A percentile compares a stretch with the other conserved stretches of the same genome.
These are phyloP conservation scores for Tricholoma bakamatsutake DNA, from an alignment of 768 basidiomycete genomes.

Conservation along the genomic window DNA sequence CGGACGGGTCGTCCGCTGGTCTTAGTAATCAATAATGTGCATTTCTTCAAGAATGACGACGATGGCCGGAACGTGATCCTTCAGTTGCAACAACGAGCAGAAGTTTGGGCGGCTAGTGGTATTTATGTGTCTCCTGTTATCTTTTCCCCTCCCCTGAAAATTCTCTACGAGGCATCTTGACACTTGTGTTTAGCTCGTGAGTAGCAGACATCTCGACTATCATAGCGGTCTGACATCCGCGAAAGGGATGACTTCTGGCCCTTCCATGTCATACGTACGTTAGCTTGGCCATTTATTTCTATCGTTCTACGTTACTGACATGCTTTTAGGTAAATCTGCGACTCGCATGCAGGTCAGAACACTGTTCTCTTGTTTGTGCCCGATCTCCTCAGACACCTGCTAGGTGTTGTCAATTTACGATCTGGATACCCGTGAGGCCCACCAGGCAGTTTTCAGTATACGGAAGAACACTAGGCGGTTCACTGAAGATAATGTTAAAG, in stretches of 20 bases:
- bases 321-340: conserved; percentile 52
- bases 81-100: conserved; percentile 82
- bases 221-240: conserved; percentile 5
- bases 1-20: conserved; percentile 64
- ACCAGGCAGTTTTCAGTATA: conserved; percentile 49
- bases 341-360: conserved; percentile 64
- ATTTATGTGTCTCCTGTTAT: conserved; percentile 15
- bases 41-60: conserved; percentile 71
- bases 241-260: conserved; percentile 82
- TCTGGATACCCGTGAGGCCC: conserved; percentile 52
- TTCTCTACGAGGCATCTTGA: conserved; percentile 52
- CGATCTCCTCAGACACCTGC: background rate
- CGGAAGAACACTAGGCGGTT: conserved; percentile 35
- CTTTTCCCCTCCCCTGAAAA: background rate
- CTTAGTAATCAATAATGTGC: conserved; percentile 76
- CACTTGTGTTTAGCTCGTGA: conserved; percentile 74
- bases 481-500: conserved; percentile 28
- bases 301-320: conserved; percentile 6
- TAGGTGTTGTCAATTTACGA: conserved; percentile 72
- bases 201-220: conserved; percentile 16
- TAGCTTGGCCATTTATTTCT: conserved; percentile 7
- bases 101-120: conserved; percentile 82
- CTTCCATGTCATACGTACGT: conserved; percentile 59
- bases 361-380: background rate
- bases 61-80: conserved; percentile 74